These are phyloP conservation scores for Ceratobasidium papillatum DNA, from an alignment of 1,284 basidiomycete species.

Conservation along the genomic window DNA sequence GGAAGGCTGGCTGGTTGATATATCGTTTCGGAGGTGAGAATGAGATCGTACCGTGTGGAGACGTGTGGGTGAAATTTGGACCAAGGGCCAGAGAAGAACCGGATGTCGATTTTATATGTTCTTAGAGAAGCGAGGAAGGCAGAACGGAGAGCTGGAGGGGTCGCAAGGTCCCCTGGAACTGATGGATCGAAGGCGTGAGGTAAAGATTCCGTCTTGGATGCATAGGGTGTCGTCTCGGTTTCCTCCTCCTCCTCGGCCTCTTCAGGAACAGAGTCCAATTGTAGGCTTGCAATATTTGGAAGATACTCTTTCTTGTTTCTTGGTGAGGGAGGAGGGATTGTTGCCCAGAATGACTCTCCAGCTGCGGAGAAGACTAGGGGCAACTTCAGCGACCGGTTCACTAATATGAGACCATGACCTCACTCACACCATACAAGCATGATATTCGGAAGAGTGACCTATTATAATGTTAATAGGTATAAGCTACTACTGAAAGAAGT, in stretches of 20 bases:
- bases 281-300: neutral
- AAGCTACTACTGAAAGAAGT: neutral
- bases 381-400: too few relatives aligned
- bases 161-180: conserved; percentile 62
- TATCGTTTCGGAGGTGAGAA: conserved; percentile 93
- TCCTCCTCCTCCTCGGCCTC: conserved; percentile 48
- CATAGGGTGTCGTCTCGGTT: conserved; percentile 47
- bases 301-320: neutral
- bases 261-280: conserved; percentile 46
- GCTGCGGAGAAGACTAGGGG: conserved; percentile 62
- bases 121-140: conserved; percentile 71
- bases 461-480: neutral
- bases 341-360: conserved; percentile 55
- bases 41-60: conserved; percentile 66
- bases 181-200: conserved; percentile 19
- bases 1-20: conserved; percentile 77
- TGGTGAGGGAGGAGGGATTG: conserved; percentile 20
- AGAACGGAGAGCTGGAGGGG: conserved; percentile 68
- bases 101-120: conserved; percentile 64
- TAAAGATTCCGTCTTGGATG: conserved; percentile 11
- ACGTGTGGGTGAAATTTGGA: conserved; percentile 57
- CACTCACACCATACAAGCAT: conserved; percentile 84
- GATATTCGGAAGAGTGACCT: conserved; percentile 84
- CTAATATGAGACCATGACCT: neutral
- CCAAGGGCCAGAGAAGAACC: conserved; percentile 90